Evolutionary conservation across 345 rosid species (phyloP), one percentile per base, ranked within the genome.

Genomic region (Microcos paniculata): DNA sequence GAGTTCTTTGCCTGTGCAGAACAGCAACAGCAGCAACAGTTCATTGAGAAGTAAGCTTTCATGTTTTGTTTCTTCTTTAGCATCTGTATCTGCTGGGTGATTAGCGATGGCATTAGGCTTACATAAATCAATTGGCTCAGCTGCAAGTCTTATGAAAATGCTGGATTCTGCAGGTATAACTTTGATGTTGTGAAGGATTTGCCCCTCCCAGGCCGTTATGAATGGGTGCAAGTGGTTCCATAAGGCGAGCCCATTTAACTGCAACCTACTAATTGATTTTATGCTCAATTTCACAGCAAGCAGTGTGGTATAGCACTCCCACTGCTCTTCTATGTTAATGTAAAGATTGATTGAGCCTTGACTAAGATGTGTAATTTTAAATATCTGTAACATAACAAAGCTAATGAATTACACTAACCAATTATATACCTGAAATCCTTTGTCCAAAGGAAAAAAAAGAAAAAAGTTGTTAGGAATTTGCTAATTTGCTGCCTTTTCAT

Each of bases 191-290:
- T 78, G 72, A 91, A 83, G 51, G 97, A 89, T 33, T 23, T 76
- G 68, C 97, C 98, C 23, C 87, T 92, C n/a, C 86, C 91, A 0
- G 98, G 97, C 33, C 90, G 89, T 24, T 92, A 85, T 35, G 92
- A 90, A 35, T 92, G 98, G 98, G 88, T 80, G 70, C 88, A 85
- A 87, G 75, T 86, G 75, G 16, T 49, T 71, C 94, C 88, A 28
- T 88, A 82, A 87, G 68, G 28, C 40, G 74, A 16, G 42, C 26
- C 28, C 12, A 15, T 8, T 18, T 16, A 31, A 26, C 5, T 51
- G 63, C 73, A 42, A 66, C 70, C 45, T 76, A 46, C 71, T n/a
- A 18, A 18, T 55, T 55, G 2, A 24, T n/a, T 74, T 23, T 33
- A 45, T 48, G 52, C 45, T 10, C 71, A 76, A 52, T 57, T 59